A percentile compares a stretch with the other conserved stretches of the same genome.
These are phyloP conservation scores for Dactylonectria macrodidyma DNA, from an alignment of 2,329 filamentous ascomycete species.

Conservation along the genomic window DNA sequence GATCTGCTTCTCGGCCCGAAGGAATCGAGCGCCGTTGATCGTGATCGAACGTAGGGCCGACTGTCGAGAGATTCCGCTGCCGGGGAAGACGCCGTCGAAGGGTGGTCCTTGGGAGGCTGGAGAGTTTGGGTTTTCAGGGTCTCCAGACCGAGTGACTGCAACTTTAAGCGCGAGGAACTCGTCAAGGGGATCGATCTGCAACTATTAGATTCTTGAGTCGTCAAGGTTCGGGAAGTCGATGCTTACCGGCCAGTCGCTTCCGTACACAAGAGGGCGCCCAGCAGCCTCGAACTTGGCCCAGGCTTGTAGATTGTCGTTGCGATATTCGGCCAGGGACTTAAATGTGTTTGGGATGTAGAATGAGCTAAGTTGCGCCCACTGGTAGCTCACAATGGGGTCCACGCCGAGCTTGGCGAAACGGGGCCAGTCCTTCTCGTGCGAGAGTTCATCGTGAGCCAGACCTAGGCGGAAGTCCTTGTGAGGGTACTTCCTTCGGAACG, in stretches of 20 bases:
- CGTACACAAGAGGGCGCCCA: slow-evolving; percentile 29
- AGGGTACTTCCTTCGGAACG: slow-evolving; percentile 15
- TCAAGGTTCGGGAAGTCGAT: no score
- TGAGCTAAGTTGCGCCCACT: slow-evolving; percentile 41
- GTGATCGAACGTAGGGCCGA: slow-evolving; percentile 31
- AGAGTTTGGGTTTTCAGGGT: slow-evolving; percentile 38
- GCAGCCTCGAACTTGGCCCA: slow-evolving; percentile 35
- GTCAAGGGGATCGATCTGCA: slow-evolving; percentile 39
- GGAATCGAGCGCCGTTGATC: slow-evolving; percentile 31
- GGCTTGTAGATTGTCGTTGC: slow-evolving; percentile 48
- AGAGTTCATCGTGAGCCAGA: slow-evolving; percentile 38
- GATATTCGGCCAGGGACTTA: slow-evolving; percentile 31
- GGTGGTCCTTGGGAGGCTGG: slow-evolving; percentile 36
- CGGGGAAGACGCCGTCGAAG: slow-evolving; percentile 27
- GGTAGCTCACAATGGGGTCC: slow-evolving; percentile 39
- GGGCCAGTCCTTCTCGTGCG: slow-evolving; percentile 35
- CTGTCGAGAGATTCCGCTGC: slow-evolving; percentile 27
- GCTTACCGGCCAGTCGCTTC: slow-evolving; percentile 43
- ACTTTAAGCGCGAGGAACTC: slow-evolving; percentile 41
- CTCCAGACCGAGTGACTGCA: slow-evolving; percentile 36
- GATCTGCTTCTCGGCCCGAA: slow-evolving; percentile 34
- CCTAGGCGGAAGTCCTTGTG: slow-evolving; percentile 34
- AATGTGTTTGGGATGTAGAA: slow-evolving; percentile 35
- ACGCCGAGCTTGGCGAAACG: slow-evolving; percentile 38
- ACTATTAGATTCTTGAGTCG: no score